phyloP scores from a whole-genome alignment of 352 stramenopile genomes.

The Thalassiosira exigua region DNA sequence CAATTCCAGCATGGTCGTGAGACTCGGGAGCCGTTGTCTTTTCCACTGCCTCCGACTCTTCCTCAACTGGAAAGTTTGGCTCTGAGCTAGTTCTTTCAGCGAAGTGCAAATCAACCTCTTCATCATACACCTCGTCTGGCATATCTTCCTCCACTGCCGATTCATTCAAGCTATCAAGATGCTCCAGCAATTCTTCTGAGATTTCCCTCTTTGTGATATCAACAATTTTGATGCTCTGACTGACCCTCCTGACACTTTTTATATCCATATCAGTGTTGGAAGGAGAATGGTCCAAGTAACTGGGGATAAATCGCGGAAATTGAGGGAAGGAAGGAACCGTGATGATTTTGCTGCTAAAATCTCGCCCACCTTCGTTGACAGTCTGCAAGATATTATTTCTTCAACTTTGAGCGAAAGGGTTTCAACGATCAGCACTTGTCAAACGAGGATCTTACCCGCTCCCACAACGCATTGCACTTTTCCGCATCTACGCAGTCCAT shows the following conservation, averaged over 20 bases:
- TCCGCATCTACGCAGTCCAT: conserved; percentile 59
- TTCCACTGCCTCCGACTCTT: conserved; percentile 38
- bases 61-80: conserved; percentile 12
- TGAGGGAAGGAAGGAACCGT: conserved; percentile 79
- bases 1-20: conserved; percentile 21
- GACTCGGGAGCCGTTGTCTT: conserved; percentile 27
- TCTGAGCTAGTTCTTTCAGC: not conserved
- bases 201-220: conserved; percentile 86
- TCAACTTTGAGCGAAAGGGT: too few species aligned
- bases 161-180: conserved; percentile 48
- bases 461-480: conserved; percentile 55
- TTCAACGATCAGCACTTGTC: conserved; percentile 14
- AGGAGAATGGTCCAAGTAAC: conserved; percentile 81
- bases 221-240: conserved; percentile 78
- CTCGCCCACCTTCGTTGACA: conserved; percentile 72
- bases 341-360: conserved; percentile 77
- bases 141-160: conserved; percentile 19
- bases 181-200: conserved; percentile 64
- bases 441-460: conserved; percentile 36
- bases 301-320: conserved; percentile 82
- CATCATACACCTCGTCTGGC: conserved; percentile 39
- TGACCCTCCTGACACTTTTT: conserved; percentile 48
- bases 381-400: too few species aligned
- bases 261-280: conserved; percentile 51
- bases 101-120: conserved; percentile 47